Conservation (phyloP, 352 stramenopile genomes). For the Phytophthora syringae region DNA sequence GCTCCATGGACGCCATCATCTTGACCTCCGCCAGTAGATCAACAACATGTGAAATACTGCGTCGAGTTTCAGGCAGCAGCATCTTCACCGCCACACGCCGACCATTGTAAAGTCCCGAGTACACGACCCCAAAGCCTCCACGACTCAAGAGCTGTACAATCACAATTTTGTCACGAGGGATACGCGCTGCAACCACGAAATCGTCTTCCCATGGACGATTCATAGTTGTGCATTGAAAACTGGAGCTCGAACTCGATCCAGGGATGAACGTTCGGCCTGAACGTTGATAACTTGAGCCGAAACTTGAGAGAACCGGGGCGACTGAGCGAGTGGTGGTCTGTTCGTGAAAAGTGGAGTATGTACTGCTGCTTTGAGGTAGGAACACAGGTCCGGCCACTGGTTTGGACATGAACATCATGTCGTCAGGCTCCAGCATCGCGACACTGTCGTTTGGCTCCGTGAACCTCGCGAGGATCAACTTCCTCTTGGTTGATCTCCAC, state of each 20-base stretch:
- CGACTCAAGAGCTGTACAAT: slow-evolving; percentile 41
- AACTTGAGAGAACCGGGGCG: slow-evolving; percentile 30
- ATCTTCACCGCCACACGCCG: slow-evolving; percentile 56
- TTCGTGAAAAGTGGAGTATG: slow-evolving; percentile 27
- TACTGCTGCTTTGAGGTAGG: slow-evolving; percentile 33
- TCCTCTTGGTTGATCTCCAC: slow-evolving; percentile 23
- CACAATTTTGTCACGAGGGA: slow-evolving; percentile 50
- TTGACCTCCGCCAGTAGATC: slow-evolving; percentile 54
- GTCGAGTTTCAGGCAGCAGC: slow-evolving; percentile 46
- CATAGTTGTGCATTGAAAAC: slow-evolving; percentile 7
- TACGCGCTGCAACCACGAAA: slow-evolving; percentile 44
- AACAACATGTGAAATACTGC: slow-evolving; percentile 35
- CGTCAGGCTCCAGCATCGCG: slow-evolving; percentile 36
- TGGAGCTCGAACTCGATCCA: slow-evolving; percentile 13
- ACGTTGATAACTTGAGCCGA: slow-evolving; percentile 22
- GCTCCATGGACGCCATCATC: slow-evolving; percentile 52
- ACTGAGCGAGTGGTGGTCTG: slow-evolving; percentile 24
- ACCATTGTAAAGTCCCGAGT: slow-evolving; percentile 40
- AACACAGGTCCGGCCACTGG: slow-evolving; percentile 20
- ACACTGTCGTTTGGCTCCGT: slow-evolving; percentile 31
- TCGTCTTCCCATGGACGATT: slow-evolving; percentile 47
- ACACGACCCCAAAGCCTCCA: slow-evolving; percentile 58
- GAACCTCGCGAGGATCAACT: slow-evolving; percentile 3
- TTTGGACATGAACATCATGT: slow-evolving; percentile 34
- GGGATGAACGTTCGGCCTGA: slow-evolving; percentile 18